These are phyloP conservation scores for Colletotrichum orbiculare DNA, from an alignment of 2,329 filamentous ascomycete genomes.

Conservation along the genomic window DNA sequence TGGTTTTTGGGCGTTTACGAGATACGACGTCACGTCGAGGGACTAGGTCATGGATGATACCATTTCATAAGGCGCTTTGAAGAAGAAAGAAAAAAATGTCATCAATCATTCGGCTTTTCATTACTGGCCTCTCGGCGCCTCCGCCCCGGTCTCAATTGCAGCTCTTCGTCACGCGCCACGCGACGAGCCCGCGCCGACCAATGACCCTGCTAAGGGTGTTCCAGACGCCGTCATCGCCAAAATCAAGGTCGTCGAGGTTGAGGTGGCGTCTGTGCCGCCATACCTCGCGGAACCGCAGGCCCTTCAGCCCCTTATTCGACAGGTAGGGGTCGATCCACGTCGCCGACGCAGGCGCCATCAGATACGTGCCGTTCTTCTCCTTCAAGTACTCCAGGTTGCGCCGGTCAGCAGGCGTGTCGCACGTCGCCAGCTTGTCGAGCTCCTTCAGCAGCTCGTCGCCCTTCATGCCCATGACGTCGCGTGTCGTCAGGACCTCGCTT, in stretches of 20 bases:
- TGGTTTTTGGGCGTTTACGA: conserved; percentile 6
- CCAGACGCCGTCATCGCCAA: conserved; percentile 80
- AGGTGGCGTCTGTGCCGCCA: conserved; percentile 77
- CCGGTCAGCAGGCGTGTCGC: conserved; percentile 68
- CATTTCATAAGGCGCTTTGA: conserved; percentile 7
- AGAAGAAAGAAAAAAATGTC: conserved; percentile 10
- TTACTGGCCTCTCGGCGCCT: conserved; percentile 11
- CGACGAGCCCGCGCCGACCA: conserved; percentile 69
- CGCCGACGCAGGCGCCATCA: conserved; percentile 80
- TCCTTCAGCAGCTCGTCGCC: conserved; percentile 69
- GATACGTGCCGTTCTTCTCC: conserved; percentile 72
- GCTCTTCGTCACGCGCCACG: conserved; percentile 74
- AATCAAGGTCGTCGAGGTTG: conserved; percentile 84
- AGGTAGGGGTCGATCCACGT: conserved; percentile 75
- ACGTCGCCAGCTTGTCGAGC: conserved; percentile 69
- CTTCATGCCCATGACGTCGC: conserved; percentile 79
- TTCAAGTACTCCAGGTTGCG: conserved; percentile 67
- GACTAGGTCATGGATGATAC: conserved; percentile 21
- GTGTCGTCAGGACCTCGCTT: conserved; percentile 76
- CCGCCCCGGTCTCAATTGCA: conserved; percentile 47
- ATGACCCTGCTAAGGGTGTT: conserved; percentile 75
- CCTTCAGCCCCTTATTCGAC: conserved; percentile 67
- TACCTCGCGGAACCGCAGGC: conserved; percentile 74
- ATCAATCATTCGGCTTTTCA: conserved; percentile 31
- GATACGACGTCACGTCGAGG: not conserved